These are phyloP conservation scores for Ulota crispa DNA, from an alignment of 225 moss, liverwort and hornwort genomes.

Conservation along the genomic window DNA sequence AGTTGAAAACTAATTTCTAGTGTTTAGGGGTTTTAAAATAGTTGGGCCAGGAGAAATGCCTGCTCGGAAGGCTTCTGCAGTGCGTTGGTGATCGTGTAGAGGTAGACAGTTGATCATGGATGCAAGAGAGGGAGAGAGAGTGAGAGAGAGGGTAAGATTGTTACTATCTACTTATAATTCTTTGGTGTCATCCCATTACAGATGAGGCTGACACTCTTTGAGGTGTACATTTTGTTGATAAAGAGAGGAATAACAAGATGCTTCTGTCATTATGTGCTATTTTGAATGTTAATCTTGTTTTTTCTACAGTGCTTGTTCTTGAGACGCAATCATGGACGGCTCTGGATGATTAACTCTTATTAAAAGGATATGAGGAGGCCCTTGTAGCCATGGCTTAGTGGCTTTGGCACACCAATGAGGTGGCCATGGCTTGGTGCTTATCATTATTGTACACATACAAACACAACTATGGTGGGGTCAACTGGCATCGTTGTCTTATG, in stretches of 20 bases:
- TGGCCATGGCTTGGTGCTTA: no score
- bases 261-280: conserved; percentile 3
- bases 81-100: conserved; percentile 48
- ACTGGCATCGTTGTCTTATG: no score
- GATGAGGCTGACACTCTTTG: conserved; percentile 47
- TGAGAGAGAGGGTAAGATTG: conserved; percentile 9
- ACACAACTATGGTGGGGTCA: no score
- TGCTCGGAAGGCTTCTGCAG: conserved; percentile 26
- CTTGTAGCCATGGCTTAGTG: no score
- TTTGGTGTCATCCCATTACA: conserved; percentile 46
- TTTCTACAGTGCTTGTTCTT: background rate
- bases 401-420: no score
- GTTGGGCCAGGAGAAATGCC: conserved; percentile 23
- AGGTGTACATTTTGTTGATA: conserved; percentile 35
- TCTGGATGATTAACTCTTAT: background rate
- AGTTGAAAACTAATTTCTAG: conserved; percentile 31
- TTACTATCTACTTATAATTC: conserved; percentile 44
- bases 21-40: conserved; percentile 16
- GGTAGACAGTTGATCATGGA: conserved; percentile 41
- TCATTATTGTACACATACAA: no score
- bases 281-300: background rate
- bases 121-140: conserved; percentile 20
- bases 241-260: conserved; percentile 23
- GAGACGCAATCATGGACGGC: background rate
- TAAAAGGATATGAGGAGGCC: background rate